Evolutionary conservation across 768 basidiomycete genomes (phyloP).

Genomic region (Nidularia sp.): DNA sequence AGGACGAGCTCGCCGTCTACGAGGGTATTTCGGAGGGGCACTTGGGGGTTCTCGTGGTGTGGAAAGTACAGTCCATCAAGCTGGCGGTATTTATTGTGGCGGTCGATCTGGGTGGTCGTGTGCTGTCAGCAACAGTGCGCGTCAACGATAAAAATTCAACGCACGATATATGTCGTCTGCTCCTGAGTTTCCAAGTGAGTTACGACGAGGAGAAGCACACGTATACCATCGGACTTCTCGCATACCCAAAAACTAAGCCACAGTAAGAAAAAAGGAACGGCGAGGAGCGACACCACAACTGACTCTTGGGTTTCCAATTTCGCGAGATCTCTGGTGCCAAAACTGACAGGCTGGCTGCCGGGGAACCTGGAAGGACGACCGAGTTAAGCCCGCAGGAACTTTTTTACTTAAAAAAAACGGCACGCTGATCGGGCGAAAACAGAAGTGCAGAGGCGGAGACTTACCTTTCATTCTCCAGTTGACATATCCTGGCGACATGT

Average conservation of each 20-base stretch:
- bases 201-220: constrained; percentile 81
- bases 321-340: constrained; percentile 61
- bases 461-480: constrained; percentile 61
- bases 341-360: constrained; percentile 94
- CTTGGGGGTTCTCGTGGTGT: constrained; percentile 69
- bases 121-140: neutral
- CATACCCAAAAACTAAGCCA: constrained; percentile 91
- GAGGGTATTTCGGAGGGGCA: constrained; percentile 73
- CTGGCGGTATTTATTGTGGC: constrained; percentile 82
- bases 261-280: constrained; percentile 1
- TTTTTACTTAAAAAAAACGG: neutral
- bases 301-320: constrained; percentile 85
- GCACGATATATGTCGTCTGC: constrained; percentile 74
- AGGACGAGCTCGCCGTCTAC: constrained; percentile 93
- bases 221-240: constrained; percentile 96
- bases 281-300: constrained; percentile 15
- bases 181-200: constrained; percentile 46
- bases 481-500: constrained; percentile 63
- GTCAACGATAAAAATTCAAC: neutral
- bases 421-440: neutral
- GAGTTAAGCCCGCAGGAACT: constrained; percentile 4
- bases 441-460: constrained; percentile 10
- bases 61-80: constrained; percentile 84
- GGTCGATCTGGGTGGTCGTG: constrained; percentile 69
- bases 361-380: constrained; percentile 63